These are phyloP conservation scores for Dunaliella sp. DNA, from an alignment of 139 green algal species.

Conservation along the genomic window DNA sequence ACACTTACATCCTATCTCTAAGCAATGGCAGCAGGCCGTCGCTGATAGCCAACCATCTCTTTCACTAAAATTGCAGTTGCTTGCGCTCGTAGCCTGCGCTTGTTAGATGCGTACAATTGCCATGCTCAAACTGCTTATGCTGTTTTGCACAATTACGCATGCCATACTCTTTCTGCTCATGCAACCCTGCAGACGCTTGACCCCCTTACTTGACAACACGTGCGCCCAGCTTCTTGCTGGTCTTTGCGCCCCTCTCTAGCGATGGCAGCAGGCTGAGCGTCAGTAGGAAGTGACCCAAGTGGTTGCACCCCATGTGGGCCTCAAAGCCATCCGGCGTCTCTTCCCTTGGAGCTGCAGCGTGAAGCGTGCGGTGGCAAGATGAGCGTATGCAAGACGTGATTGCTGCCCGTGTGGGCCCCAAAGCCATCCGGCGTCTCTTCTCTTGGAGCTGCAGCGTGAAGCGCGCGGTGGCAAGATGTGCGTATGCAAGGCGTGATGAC, in stretches of 20 bases:
- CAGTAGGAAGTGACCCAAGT: slow-evolving; percentile 79
- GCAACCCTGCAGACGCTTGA: too few relatives aligned
- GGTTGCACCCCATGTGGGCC: slow-evolving; percentile 79
- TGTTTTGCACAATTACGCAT: too few relatives aligned
- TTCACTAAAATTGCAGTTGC: too few relatives aligned
- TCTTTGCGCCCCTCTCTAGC: slow-evolving; percentile 31
- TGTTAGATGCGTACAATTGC: background rate
- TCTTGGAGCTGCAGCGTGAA: background rate
- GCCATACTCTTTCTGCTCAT: too few relatives aligned
- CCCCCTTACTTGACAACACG: slow-evolving; percentile 8
- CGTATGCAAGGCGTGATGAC: background rate
- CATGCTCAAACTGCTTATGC: too few relatives aligned
- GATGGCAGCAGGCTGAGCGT: slow-evolving; percentile 70
- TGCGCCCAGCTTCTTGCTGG: background rate
- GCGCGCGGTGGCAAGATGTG: too few relatives aligned
- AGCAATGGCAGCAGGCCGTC: too few relatives aligned
- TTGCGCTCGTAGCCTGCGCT: background rate
- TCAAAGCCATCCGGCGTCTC: slow-evolving; percentile 73
- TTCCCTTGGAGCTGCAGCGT: slow-evolving; percentile 40
- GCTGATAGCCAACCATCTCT: too few relatives aligned
- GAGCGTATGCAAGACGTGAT: background rate
- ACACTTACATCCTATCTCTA: too few relatives aligned
- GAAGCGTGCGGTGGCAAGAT: background rate
- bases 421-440: background rate
- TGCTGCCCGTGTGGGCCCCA: background rate